A percentile compares a stretch with the other conserved stretches of the same genome.
These are phyloP conservation scores for Quercus wislizeni DNA, from an alignment of 306 rosid species.

Conservation along the genomic window DNA sequence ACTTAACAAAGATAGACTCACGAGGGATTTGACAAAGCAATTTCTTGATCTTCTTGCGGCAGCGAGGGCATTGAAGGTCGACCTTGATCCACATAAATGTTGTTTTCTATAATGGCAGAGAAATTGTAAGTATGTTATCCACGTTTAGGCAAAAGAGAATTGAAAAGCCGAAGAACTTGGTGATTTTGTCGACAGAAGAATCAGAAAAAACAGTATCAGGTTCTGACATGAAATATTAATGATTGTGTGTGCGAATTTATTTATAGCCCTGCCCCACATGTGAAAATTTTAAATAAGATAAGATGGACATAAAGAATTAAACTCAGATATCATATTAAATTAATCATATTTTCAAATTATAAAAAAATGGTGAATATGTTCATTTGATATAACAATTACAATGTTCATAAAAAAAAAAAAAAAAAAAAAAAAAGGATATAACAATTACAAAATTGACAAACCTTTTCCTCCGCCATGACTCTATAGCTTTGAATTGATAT, in stretches of 20 bases:
- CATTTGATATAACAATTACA: background rate
- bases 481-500: background rate
- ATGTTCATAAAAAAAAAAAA: too few species aligned
- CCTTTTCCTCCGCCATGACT: conserved; percentile 46
- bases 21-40: conserved; percentile 70
- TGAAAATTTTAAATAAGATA: too few species aligned
- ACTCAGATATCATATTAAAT: too few species aligned
- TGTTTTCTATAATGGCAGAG: conserved; percentile 28
- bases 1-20: conserved; percentile 32
- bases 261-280: too few species aligned
- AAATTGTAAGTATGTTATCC: too few species aligned
- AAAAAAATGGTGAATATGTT: too few species aligned
- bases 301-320: background rate
- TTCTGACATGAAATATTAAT: background rate
- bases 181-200: background rate
- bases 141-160: background rate
- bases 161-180: background rate
- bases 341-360: too few species aligned
- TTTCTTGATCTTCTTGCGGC: conserved; percentile 79
- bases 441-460: background rate
- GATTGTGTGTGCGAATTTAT: background rate
- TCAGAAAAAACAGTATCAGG: background rate
- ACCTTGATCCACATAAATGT: conserved; percentile 65
- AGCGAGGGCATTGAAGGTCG: conserved; percentile 64
- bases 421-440: too few species aligned